Evolutionary conservation across 192 early-diverging fungal species (phyloP), one percentile per base, ranked within the genome.

Genomic region (Backusella parvicylindrica): DNA sequence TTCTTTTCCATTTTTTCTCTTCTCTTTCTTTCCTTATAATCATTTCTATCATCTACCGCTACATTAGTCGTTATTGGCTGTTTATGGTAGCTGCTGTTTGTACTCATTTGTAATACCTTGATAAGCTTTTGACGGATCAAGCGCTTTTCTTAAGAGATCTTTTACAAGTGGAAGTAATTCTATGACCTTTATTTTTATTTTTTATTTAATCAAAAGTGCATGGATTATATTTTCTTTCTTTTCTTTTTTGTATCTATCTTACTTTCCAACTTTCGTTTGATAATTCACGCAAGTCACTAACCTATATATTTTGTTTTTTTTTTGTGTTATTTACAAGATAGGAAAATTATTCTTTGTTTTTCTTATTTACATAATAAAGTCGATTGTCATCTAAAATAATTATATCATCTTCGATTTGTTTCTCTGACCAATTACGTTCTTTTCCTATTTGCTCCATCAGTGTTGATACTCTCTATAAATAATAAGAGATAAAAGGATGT

Each of bases 191-290:
- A n/a, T n/a, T n/a, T n/a, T 64, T 33, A 31, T 40, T 65, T 38
- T 49, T 12, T 26, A 28, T 31, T 47, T 9, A 28, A 18, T 16
- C 30, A 21, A 31, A 35, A 66, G 15, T 8, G 31, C n/a, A 2
- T 35, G 18, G n/a, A n/a, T n/a, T n/a, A n/a, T n/a, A n/a, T n/a
- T 33, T 66, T 60, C 28, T 26, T 8, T 56, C 31, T 12, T 30
- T 64, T 18, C 2, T 16, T 26, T 40, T 28, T 16, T 23, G 13
- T 23, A n/a, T 12, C 13, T 16, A 15, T 41, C 31, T 74, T 84
- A 88, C 87, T 75, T 84, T 82, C 87, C 87, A 88, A 38, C 87
- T 88, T 40, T 86, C 75, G 3, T 69, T 47, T 15, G 87, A 88
- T 30, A 88, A 75, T 8, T 82, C 73, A 6, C 84, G 82, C 16